These are phyloP conservation scores for Volvox carteri DNA, from an alignment of 163 green algal species.

Conservation along the genomic window DNA sequence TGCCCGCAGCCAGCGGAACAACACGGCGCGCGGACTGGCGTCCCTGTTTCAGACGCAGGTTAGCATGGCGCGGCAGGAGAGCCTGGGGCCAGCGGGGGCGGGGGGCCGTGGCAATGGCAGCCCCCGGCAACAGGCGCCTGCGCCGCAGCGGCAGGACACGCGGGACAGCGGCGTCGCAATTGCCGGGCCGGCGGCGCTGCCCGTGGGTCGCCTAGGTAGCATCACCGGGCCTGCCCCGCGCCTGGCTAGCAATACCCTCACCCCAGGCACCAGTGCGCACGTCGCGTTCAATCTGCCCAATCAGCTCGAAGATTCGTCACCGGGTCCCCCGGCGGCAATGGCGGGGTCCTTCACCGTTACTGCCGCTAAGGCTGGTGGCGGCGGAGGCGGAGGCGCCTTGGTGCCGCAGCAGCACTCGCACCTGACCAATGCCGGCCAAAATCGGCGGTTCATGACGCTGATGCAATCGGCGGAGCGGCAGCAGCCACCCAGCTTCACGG, in stretches of 20 bases:
- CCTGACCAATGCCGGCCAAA: slow-evolving; percentile 36
- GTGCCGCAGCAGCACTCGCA: slow-evolving; percentile 37
- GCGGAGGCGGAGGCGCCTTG: background rate
- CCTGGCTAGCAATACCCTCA: slow-evolving; percentile 42
- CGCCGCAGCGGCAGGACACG: slow-evolving; percentile 45
- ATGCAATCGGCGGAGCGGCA: slow-evolving; percentile 49
- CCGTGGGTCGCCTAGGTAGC: slow-evolving; percentile 34
- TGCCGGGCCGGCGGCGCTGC: slow-evolving; percentile 2
- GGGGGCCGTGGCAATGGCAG: background rate
- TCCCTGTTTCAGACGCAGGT: slow-evolving; percentile 25
- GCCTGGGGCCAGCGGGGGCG: background rate
- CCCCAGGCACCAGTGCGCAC: background rate
- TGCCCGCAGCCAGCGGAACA: slow-evolving; percentile 50
- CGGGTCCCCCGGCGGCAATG: background rate
- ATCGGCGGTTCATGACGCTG: slow-evolving; percentile 56
- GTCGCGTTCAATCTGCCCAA: slow-evolving; percentile 54
- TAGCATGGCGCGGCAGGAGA: slow-evolving; percentile 41
- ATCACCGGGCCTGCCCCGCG: slow-evolving; percentile 34
- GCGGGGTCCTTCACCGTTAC: slow-evolving; percentile 27
- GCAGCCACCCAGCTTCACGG: slow-evolving; percentile 48
- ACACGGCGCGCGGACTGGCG: background rate
- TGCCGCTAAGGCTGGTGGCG: background rate
- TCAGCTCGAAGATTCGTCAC: slow-evolving; percentile 24
- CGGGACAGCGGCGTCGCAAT: slow-evolving; percentile 46
- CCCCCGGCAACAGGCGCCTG: background rate